Evolutionary conservation across 2,329 filamentous ascomycete species (phyloP), one percentile per base, ranked within the genome.

Genomic region (Arthrobotrys megalospora): DNA sequence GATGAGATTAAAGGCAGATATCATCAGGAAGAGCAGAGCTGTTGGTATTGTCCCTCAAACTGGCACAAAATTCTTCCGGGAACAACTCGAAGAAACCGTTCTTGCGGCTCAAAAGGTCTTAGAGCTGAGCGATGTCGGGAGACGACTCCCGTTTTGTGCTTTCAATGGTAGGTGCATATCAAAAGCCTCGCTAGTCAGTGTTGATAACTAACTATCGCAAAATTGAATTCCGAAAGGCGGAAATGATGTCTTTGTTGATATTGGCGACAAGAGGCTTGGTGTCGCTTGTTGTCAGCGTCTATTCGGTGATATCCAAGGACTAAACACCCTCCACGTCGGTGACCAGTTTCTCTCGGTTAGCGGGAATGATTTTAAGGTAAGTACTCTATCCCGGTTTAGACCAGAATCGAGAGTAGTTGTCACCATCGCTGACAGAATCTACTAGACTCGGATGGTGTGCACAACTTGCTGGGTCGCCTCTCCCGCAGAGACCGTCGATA

Each of bases 391-490:
- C 0, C n/a, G 10, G 43, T 38, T 24, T 52, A 5, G 3, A 50
- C 11, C 24, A 5, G 28, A 1, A 6, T 45, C 10, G 21, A 8
- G 1, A 36, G 19, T 48, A 6, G 43, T 8, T 21, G 14, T 21
- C 52, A 7, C 53, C 6, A 24, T 47, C n/a, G 16, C 68, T 73
- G 36, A 68, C 48, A 10, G 19, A 3, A 34, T 58, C n/a, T 24
- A 8, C 16, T 60, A 79, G 76, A 79, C 95, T 6, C 88, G 95
- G 34, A 89, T 94, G 82, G 94, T 96, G 19, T 96, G 93, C 38
- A 97, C 95, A 0, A 98, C 96, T 21, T 94, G 95, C 0, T 99
- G 96, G 96, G 97, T 99, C 81, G 95, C 96, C 0, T 97, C 90
- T 83, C 96, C 96, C 0, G 87, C 88, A 0, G 96, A 99, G 87